These are phyloP conservation scores for Ascochyta clinopodiicola DNA, from an alignment of 2,329 filamentous ascomycete species.

Conservation along the genomic window DNA sequence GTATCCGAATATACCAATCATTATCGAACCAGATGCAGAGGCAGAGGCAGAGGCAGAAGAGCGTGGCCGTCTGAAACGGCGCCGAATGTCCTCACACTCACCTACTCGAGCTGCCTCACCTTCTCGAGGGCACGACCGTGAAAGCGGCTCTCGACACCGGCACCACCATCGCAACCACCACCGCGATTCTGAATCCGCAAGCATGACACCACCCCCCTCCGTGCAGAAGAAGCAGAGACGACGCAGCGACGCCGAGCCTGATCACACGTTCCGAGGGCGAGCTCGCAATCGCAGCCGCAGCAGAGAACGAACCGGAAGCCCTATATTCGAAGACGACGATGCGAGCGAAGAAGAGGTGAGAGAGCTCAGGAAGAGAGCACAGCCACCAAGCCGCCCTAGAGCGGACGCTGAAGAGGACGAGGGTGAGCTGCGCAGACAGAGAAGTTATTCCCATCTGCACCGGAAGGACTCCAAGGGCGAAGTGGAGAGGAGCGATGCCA, in stretches of 20 bases:
- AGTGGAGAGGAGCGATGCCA: constrained; percentile 1
- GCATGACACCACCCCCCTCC: constrained; percentile 30
- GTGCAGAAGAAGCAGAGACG: constrained; percentile 36
- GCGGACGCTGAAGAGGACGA: constrained; percentile 24
- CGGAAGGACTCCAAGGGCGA: constrained; percentile 26
- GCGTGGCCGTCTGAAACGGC: constrained; percentile 43
- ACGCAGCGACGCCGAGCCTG: constrained; percentile 44
- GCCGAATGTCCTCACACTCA: constrained; percentile 38
- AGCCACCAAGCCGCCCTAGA: constrained; percentile 43
- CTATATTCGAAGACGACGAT: constrained; percentile 34
- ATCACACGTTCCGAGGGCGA: constrained; percentile 45
- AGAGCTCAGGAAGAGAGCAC: constrained; percentile 43
- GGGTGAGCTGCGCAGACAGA: constrained; percentile 42
- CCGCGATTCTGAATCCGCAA: constrained; percentile 34
- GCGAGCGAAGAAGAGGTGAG: constrained; percentile 32
- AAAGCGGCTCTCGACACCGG: constrained; percentile 38
- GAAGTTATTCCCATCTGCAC: constrained; percentile 48
- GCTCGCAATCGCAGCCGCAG: constrained; percentile 35
- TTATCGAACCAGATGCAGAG: constrained; percentile 34
- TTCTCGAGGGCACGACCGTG: constrained; percentile 44
- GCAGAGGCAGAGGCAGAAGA: constrained; percentile 42
- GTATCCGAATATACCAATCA: background rate
- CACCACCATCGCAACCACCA: constrained; percentile 44
- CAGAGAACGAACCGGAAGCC: constrained; percentile 27
- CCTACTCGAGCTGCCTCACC: constrained; percentile 39